Evolutionary conservation across 208 protist species (phyloP).

Genomic region (Borovskyia barvae): DNA sequence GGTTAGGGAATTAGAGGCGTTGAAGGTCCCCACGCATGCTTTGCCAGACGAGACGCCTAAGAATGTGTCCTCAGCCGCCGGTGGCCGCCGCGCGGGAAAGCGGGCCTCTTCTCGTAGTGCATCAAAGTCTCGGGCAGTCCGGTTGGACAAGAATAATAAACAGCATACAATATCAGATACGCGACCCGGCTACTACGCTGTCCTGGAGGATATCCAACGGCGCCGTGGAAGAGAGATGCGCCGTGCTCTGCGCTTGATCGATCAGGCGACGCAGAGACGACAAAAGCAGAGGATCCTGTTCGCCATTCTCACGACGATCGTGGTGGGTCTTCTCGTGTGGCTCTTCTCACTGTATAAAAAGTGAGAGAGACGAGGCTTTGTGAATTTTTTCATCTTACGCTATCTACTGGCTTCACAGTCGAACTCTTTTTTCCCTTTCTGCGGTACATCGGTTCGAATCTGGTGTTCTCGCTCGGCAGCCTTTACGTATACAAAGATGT

Average conservation of each 20-base stretch:
- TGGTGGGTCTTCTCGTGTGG: constrained; percentile 11
- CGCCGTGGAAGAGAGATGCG: constrained; percentile 21
- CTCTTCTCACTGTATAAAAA: too few species aligned
- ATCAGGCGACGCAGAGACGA: not conserved
- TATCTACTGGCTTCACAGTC: too few species aligned
- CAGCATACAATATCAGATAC: too few species aligned
- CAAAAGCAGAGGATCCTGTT: constrained; percentile 2
- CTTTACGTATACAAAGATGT: too few species aligned
- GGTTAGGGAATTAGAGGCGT: not conserved
- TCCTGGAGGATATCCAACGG: constrained; percentile 13
- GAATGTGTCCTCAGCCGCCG: not conserved
- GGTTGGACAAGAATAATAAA: too few species aligned
- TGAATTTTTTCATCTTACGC: too few species aligned
- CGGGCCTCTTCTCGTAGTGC: not conserved
- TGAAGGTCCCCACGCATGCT: constrained; percentile 12
- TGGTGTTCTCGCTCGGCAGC: too few species aligned
- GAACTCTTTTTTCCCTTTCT: too few species aligned
- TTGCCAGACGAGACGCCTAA: not conserved
- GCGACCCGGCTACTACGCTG: constrained; percentile 4
- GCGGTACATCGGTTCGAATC: too few species aligned
- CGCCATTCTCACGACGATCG: not conserved
- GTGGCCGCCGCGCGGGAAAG: not conserved
- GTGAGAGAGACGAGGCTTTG: too few species aligned
- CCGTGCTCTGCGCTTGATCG: constrained; percentile 1
- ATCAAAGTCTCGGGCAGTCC: too few species aligned